Conservation (phyloP, 2,329 filamentous ascomycete species). For the Neofusicoccum sp. region DNA sequence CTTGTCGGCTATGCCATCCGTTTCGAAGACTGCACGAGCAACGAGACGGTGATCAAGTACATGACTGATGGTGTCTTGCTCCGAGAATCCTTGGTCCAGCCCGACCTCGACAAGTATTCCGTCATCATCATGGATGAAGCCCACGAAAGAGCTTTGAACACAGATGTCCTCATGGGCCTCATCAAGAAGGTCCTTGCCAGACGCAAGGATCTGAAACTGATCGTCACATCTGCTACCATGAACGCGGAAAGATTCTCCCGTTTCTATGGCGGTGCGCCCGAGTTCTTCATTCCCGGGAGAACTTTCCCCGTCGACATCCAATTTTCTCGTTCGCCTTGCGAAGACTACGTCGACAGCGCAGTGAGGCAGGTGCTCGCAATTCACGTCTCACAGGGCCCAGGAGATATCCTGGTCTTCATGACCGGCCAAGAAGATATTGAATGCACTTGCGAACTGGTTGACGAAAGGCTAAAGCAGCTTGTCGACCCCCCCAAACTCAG, state of each 20-base stretch:
- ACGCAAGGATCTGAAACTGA: conserved; percentile 87
- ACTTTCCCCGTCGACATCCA: conserved; percentile 97
- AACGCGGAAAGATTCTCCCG: conserved; percentile 94
- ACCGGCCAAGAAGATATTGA: conserved; percentile 99
- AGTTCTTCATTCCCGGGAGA: conserved; percentile 92
- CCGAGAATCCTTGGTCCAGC: conserved; percentile 87
- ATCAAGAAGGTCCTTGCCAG: conserved; percentile 95
- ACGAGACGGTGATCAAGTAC: conserved; percentile 94
- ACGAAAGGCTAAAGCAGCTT: conserved; percentile 79
- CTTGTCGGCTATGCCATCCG: conserved; percentile 95
- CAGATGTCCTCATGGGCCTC: conserved; percentile 93
- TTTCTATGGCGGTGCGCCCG: conserved; percentile 93
- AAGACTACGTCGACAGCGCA: conserved; percentile 96
- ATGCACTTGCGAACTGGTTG: conserved; percentile 88
- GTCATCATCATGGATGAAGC: conserved; percentile 99
- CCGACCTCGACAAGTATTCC: conserved; percentile 91
- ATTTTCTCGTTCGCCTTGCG: conserved; percentile 90
- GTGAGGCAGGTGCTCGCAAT: conserved; percentile 95
- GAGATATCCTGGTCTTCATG: conserved; percentile 98
- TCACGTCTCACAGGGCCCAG: conserved; percentile 87
- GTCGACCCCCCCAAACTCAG: conserved; percentile 94
- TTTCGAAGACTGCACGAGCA: conserved; percentile 96
- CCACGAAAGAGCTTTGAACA: conserved; percentile 93
- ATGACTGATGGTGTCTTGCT: conserved; percentile 98
- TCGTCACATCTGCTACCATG: conserved; percentile 98